These are phyloP conservation scores for Arthrobotrys megalospora DNA, from an alignment of 2,329 filamentous ascomycete species.

Conservation along the genomic window DNA sequence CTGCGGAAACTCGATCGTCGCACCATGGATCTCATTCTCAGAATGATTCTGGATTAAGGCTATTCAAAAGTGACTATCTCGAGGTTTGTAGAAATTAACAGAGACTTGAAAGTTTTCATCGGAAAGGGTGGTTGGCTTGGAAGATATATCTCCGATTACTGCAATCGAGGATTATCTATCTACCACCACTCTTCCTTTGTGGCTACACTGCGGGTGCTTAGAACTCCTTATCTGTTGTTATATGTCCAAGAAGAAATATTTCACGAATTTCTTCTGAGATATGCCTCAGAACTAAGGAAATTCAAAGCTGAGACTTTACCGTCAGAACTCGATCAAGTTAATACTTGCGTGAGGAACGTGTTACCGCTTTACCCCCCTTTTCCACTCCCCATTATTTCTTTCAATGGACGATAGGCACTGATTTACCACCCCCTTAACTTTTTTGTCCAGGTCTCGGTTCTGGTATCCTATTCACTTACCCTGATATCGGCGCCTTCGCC, in stretches of 20 bases:
- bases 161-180: not conserved
- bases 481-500: slow-evolving; percentile 82
- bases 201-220: slow-evolving; percentile 65
- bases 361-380: slow-evolving; percentile 80
- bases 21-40: slow-evolving; percentile 11
- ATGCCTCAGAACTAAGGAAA: slow-evolving; percentile 20
- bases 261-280: not conserved
- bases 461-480: slow-evolving; percentile 86
- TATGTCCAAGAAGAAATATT: not conserved
- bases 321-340: slow-evolving; percentile 98
- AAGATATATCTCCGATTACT: not conserved
- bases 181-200: slow-evolving; percentile 36
- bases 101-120: slow-evolving; percentile 56
- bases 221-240: slow-evolving; percentile 31
- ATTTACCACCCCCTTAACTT: slow-evolving; percentile 61
- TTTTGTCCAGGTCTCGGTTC: slow-evolving; percentile 79
- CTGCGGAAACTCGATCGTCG: not conserved
- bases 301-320: slow-evolving; percentile 92
- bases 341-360: slow-evolving; percentile 99
- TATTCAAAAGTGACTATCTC: slow-evolving; percentile 34
- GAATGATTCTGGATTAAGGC: slow-evolving; percentile 1
- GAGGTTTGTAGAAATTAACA: slow-evolving; percentile 54
- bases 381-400: slow-evolving; percentile 65
- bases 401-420: slow-evolving; percentile 47
- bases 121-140: slow-evolving; percentile 14